phyloP scores from a whole-genome alignment of 371 early-diverging fungal genomes.

The Smittium mucronatum region DNA sequence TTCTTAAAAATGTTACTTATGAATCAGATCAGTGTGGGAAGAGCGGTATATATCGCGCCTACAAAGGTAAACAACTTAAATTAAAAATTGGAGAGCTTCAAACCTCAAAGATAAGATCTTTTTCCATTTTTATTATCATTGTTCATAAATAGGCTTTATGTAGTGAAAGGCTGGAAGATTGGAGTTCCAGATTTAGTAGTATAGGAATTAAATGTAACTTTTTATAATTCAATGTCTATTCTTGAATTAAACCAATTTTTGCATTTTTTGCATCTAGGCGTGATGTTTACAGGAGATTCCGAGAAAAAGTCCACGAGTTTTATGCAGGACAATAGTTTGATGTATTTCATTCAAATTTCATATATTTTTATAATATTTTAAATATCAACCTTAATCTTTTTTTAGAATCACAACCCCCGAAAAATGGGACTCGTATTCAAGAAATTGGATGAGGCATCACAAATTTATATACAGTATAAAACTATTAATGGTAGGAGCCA shows the following conservation, averaged over 20 bases:
- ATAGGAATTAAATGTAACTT: constrained; percentile 12
- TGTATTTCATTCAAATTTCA: neutral
- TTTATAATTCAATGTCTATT: neutral
- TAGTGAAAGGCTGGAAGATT: constrained; percentile 9
- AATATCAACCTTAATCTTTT: neutral
- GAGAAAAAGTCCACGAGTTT: neutral
- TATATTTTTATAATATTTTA: neutral
- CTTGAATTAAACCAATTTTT: neutral
- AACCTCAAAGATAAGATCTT: neutral
- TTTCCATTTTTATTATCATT: too few species aligned
- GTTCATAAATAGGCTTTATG: constrained; percentile 10
- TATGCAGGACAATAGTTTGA: constrained; percentile 6
- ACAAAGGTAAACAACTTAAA: neutral
- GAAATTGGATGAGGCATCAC: constrained; percentile 52
- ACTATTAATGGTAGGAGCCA: constrained; percentile 6
- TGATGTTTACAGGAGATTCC: constrained; percentile 8
- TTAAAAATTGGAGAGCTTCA: neutral
- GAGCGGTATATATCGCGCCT: constrained; percentile 11
- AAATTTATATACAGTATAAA: neutral
- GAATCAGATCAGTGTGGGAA: neutral
- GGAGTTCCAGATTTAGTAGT: neutral
- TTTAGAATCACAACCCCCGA: constrained; percentile 91
- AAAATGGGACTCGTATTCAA: constrained; percentile 98
- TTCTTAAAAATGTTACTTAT: constrained; percentile 1
- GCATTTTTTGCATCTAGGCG: constrained; percentile 6